Percentiles rank a stretch among this genome's conserved stretches.
phyloP scores from a whole-genome alignment of 208 protist genomes.

The Trypanosoma caninum region DNA sequence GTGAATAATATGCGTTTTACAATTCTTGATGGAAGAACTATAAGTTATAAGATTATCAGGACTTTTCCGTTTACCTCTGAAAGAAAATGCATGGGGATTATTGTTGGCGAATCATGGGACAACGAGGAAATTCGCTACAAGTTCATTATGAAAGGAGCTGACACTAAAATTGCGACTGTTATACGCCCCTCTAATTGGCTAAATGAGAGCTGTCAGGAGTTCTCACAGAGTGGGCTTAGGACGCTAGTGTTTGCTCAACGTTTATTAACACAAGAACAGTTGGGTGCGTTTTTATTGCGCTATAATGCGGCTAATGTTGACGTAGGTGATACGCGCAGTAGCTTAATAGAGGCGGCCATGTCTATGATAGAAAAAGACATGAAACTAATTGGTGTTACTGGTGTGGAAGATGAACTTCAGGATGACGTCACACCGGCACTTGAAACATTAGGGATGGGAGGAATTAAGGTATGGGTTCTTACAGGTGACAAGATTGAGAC shows the following conservation, averaged over 20 bases:
- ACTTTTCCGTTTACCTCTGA: constrained; percentile 98
- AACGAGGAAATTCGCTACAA: constrained; percentile 38
- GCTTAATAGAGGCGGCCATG: constrained; percentile 74
- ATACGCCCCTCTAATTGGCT: constrained; percentile 92
- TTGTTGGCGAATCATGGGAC: constrained; percentile 70
- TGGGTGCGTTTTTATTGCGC: constrained; percentile 67
- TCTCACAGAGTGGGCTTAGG: constrained; percentile 95
- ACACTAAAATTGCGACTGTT: constrained; percentile 92
- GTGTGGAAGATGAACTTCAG: constrained; percentile 99
- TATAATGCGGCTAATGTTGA: constrained; percentile 60
- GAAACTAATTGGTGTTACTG: constrained; percentile 92
- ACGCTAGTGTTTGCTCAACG: constrained; percentile 93
- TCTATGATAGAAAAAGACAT: constrained; percentile 86
- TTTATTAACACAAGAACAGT: constrained; percentile 77
- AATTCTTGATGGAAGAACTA: constrained; percentile 19
- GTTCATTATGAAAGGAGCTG: constrained; percentile 97
- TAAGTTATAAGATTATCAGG: constrained; percentile 93
- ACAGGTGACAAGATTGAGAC: constrained; percentile 99
- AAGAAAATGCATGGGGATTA: constrained; percentile 98
- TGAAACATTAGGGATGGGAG: constrained; percentile 96
- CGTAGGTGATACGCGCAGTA: constrained; percentile 40
- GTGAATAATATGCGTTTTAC: constrained; percentile 49
- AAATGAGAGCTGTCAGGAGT: constrained; percentile 95
- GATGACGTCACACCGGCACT: constrained; percentile 91
- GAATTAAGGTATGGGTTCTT: constrained; percentile 98